A percentile compares a stretch with the other conserved stretches of the same genome.
Conservation (phyloP, 2,329 filamentous ascomycete species). For the Thermoascus crustaceus region DNA sequence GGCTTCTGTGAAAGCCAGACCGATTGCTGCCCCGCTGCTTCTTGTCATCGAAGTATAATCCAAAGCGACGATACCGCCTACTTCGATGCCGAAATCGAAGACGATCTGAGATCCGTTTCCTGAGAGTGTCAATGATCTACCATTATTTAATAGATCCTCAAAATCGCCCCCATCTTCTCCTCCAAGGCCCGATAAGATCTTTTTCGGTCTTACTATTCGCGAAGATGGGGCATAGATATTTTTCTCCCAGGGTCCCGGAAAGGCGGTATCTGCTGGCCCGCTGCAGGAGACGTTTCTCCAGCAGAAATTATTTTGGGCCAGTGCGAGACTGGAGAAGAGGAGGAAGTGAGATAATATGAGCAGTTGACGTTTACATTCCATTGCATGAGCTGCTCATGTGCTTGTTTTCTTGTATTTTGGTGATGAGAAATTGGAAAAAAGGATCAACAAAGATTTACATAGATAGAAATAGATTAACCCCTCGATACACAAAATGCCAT, state of each 20-base stretch:
- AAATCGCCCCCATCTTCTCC: no score
- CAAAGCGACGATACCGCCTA: constrained; percentile 49
- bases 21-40: constrained; percentile 35
- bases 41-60: constrained; percentile 37
- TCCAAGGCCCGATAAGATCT: constrained; percentile 32
- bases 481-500: no score
- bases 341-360: no score
- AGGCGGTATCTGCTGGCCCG: constrained; percentile 42
- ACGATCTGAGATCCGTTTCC: constrained; percentile 47
- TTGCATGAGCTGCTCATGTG: no score
- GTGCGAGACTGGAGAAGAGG: constrained; percentile 9
- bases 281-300: constrained; percentile 51
- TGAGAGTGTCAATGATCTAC: constrained; percentile 22
- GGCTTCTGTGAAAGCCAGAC: constrained; percentile 42
- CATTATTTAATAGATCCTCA: no score
- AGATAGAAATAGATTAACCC: no score
- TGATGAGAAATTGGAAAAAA: no score
- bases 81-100: constrained; percentile 53
- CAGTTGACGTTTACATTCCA: no score
- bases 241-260: constrained; percentile 50
- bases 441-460: no score
- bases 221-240: constrained; percentile 50
- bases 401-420: no score
- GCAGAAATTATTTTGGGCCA: constrained; percentile 34
- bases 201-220: constrained; percentile 42